Evolutionary conservation across 345 rosid genomes (phyloP).

Genomic region (Pugionium dolabratum): DNA sequence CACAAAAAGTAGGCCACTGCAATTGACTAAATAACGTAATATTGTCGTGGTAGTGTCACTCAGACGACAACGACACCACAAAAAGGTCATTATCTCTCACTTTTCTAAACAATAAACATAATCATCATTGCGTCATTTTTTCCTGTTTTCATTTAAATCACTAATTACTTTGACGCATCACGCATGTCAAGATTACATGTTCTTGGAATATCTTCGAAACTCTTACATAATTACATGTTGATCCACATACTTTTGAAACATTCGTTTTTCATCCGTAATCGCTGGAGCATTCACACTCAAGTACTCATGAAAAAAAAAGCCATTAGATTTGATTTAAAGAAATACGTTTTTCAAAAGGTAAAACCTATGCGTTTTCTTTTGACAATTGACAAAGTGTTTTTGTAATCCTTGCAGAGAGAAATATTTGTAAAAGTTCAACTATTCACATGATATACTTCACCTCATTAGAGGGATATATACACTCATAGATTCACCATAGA

Average conservation of each 20-base stretch:
- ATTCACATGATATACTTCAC: conserved; percentile 16
- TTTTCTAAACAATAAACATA: conserved; percentile 24
- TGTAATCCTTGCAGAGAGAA: conserved; percentile 26
- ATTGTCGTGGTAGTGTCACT: conserved; percentile 36
- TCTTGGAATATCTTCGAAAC: conserved; percentile 5
- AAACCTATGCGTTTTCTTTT: conserved; percentile 39
- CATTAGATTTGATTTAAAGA: conserved; percentile 7
- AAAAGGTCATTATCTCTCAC: conserved; percentile 13
- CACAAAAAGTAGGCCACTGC: conserved; percentile 18
- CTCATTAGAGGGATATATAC: background rate
- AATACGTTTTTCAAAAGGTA: conserved; percentile 20
- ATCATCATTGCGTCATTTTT: conserved; percentile 34
- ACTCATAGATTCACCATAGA: background rate
- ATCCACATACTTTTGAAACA: conserved; percentile 25
- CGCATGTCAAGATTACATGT: conserved; percentile 33
- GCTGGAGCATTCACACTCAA: conserved; percentile 26
- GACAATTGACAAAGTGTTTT: conserved; percentile 30
- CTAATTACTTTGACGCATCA: conserved; percentile 26
- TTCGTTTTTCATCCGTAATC: conserved; percentile 32
- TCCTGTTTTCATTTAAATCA: conserved; percentile 6
- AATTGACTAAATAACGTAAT: conserved; percentile 29
- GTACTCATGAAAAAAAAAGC: conserved; percentile 4
- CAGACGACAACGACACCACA: conserved; percentile 35
- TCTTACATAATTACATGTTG: conserved; percentile 20
- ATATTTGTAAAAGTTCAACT: background rate